These are phyloP conservation scores for Xylariaceae sp. DNA, from an alignment of 2,329 filamentous ascomycete genomes.

Conservation along the genomic window DNA sequence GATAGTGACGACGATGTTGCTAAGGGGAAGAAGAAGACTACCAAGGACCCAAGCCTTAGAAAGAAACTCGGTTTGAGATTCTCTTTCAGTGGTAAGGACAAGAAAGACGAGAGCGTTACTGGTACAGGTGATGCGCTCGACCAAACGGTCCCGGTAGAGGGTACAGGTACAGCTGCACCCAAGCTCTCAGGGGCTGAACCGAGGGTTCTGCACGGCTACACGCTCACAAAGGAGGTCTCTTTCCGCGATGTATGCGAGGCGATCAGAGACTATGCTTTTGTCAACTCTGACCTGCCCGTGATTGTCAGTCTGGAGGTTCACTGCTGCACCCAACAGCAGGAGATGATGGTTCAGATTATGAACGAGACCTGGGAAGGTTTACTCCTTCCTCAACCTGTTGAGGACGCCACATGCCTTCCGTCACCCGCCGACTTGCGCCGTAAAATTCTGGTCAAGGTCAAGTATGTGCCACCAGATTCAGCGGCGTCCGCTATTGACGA, in stretches of 20 bases:
- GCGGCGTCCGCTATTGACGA: constrained; percentile 30
- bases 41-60: constrained; percentile 58
- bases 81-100: constrained; percentile 42
- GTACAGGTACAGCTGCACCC: constrained; percentile 26
- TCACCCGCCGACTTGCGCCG: constrained; percentile 63
- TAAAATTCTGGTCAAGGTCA: constrained; percentile 83
- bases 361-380: constrained; percentile 71
- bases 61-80: constrained; percentile 59
- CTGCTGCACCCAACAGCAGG: constrained; percentile 72
- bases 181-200: constrained; percentile 54
- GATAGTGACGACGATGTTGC: constrained; percentile 46
- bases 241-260: constrained; percentile 82
- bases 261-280: constrained; percentile 74
- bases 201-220: constrained; percentile 80
- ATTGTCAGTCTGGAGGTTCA: constrained; percentile 94
- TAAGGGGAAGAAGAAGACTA: constrained; percentile 45
- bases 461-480: constrained; percentile 50
- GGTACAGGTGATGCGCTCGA: background rate
- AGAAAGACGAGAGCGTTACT: constrained; percentile 21
- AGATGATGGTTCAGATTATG: constrained; percentile 90
- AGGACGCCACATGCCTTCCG: constrained; percentile 51
- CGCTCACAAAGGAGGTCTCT: constrained; percentile 78
- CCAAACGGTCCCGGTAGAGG: constrained; percentile 16
- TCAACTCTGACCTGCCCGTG: constrained; percentile 70
- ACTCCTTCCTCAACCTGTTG: constrained; percentile 54